These are phyloP conservation scores for Piloderma croceum DNA, from an alignment of 768 basidiomycete genomes.

Conservation along the genomic window DNA sequence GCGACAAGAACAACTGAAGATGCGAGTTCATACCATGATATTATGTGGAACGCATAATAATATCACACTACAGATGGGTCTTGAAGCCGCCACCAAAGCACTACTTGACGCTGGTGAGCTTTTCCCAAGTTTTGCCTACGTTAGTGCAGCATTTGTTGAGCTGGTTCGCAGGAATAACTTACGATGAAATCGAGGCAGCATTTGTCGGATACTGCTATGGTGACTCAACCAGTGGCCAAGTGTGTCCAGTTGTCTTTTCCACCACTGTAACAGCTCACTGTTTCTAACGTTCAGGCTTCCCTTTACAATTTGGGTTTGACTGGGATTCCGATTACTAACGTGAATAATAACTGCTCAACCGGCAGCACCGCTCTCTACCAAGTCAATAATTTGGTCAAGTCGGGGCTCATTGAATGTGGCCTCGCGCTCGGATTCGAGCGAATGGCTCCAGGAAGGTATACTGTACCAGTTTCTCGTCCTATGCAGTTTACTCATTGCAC, in stretches of 20 bases:
- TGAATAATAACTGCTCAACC: slow-evolving; percentile 86
- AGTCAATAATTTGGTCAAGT: slow-evolving; percentile 65
- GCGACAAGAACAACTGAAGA: slow-evolving; percentile 65
- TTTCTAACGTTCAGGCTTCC: slow-evolving; percentile 44
- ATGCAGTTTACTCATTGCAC: too few relatives aligned
- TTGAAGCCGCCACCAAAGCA: slow-evolving; percentile 84
- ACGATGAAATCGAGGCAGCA: slow-evolving; percentile 69
- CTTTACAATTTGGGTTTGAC: slow-evolving; percentile 82
- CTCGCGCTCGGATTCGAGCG: slow-evolving; percentile 85
- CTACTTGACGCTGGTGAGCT: slow-evolving; percentile 71
- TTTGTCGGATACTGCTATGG: slow-evolving; percentile 78
- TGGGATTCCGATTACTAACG: slow-evolving; percentile 77
- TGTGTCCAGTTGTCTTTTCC: slow-evolving; percentile 19
- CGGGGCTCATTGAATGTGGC: slow-evolving; percentile 65
- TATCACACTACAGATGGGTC: slow-evolving; percentile 55
- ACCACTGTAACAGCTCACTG: background rate
- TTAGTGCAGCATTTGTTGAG: background rate
- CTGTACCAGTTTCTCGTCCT: too few relatives aligned
- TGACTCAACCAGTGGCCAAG: slow-evolving; percentile 74
- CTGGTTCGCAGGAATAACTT: slow-evolving; percentile 61
- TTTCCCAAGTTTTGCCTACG: background rate
- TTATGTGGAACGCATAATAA: background rate
- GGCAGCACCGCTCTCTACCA: slow-evolving; percentile 75
- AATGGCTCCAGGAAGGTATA: too few relatives aligned
- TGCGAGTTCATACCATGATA: slow-evolving; percentile 32